These are phyloP conservation scores for Neopestalotiopsis clavispora DNA, from an alignment of 2,329 filamentous ascomycete genomes.

Conservation along the genomic window DNA sequence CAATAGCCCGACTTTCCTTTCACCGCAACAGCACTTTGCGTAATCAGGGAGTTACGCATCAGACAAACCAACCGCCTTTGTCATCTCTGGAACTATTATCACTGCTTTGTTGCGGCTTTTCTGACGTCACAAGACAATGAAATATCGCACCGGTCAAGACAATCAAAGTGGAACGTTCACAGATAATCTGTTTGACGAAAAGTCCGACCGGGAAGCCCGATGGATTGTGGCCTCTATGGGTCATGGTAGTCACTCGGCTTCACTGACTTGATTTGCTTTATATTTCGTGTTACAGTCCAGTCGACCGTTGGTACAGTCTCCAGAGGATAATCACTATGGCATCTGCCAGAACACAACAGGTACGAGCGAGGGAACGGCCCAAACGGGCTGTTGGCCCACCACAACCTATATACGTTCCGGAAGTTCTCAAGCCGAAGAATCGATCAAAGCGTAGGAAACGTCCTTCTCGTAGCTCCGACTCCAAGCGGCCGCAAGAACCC, in stretches of 20 bases:
- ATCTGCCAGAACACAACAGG: background rate
- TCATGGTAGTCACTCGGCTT: background rate
- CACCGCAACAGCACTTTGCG: too few relatives aligned
- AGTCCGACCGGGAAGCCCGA: background rate
- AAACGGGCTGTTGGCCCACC: slow-evolving; percentile 4
- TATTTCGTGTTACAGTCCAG: background rate
- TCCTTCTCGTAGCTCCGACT: background rate
- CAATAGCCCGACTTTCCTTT: too few relatives aligned
- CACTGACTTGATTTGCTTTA: too few relatives aligned
- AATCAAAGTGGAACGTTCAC: background rate
- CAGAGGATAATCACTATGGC: background rate
- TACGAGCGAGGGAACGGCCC: background rate
- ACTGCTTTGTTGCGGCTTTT: background rate
- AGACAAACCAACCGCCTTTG: background rate
- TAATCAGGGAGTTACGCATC: too few relatives aligned
- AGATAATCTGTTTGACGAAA: background rate
- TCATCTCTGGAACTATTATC: background rate
- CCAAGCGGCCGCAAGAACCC: background rate
- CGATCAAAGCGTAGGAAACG: background rate
- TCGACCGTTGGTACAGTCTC: background rate
- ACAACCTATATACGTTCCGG: slow-evolving; percentile 6
- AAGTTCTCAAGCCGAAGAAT: background rate
- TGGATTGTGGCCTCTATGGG: background rate
- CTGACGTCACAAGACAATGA: background rate
- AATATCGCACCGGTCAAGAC: background rate